Evolutionary conservation across 768 basidiomycete species (phyloP).

Genomic region (Lentinula boryana): DNA sequence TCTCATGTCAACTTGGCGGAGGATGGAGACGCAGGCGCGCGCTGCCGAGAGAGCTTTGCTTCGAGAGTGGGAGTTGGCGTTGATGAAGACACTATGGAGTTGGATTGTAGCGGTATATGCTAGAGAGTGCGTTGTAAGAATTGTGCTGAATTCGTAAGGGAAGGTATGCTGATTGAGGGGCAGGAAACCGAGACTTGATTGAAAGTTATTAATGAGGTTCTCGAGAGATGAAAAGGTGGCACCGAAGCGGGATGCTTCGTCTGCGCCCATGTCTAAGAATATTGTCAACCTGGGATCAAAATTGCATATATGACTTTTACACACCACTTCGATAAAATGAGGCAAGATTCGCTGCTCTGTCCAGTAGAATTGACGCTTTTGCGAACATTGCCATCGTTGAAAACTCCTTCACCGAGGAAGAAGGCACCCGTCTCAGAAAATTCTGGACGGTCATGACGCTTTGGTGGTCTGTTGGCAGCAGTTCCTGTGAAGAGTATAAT

Average conservation of each 20-base stretch:
- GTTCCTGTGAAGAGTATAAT: neutral
- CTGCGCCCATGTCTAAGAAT: slow-evolving; percentile 12
- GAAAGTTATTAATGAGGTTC: slow-evolving; percentile 17
- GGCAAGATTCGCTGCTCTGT: slow-evolving; percentile 14
- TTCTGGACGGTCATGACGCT: slow-evolving; percentile 3
- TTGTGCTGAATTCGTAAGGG: slow-evolving; percentile 8
- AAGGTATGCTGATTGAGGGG: slow-evolving; percentile 2
- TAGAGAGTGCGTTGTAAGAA: slow-evolving; percentile 20
- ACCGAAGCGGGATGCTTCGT: slow-evolving; percentile 17
- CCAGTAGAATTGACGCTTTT: slow-evolving; percentile 15
- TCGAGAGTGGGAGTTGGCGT: slow-evolving; percentile 9
- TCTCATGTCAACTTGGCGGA: slow-evolving; percentile 4
- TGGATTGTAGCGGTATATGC: slow-evolving; percentile 20
- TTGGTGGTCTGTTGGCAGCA: slow-evolving; percentile 19
- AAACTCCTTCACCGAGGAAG: slow-evolving; percentile 1
- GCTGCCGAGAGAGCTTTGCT: slow-evolving; percentile 2
- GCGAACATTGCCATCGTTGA: slow-evolving; percentile 1
- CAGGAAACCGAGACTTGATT: slow-evolving; percentile 6
- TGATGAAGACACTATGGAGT: slow-evolving; percentile 16
- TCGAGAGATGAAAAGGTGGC: slow-evolving; percentile 19
- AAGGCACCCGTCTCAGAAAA: slow-evolving; percentile 7
- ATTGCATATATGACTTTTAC: neutral
- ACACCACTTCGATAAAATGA: slow-evolving; percentile 15
- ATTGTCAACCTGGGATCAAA: neutral
- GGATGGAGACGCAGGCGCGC: neutral